Evolutionary conservation across 768 basidiomycete species (phyloP).

Genomic region (Pisolithus albus): DNA sequence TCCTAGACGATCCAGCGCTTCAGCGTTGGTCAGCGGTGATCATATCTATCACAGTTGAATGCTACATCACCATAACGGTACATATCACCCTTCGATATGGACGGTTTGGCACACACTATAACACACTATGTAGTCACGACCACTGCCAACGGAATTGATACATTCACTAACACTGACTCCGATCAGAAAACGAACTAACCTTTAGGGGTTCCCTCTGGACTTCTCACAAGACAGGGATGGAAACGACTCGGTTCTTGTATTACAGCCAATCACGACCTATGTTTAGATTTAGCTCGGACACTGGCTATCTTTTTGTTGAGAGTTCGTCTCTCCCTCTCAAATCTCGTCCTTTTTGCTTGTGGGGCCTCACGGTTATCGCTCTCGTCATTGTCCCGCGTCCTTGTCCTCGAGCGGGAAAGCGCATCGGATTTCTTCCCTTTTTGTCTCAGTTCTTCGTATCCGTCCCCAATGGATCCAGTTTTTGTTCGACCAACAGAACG

Average conservation of each 20-base stretch:
- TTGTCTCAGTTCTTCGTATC: constrained; percentile 74
- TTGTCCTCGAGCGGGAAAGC: constrained; percentile 50
- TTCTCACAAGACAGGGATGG: too few relatives aligned
- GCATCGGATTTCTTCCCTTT: constrained; percentile 58
- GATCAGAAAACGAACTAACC: too few relatives aligned
- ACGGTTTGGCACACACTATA: too few relatives aligned
- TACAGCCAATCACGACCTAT: not conserved
- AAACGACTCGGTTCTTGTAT: too few relatives aligned
- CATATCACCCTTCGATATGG: too few relatives aligned
- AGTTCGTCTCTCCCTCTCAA: constrained; percentile 37
- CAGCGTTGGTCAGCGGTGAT: too few relatives aligned
- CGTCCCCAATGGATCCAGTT: constrained; percentile 48
- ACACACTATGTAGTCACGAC: too few relatives aligned
- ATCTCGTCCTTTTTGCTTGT: constrained; percentile 33
- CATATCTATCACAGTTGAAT: not conserved
- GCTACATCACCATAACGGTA: too few relatives aligned
- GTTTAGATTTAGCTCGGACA: constrained; percentile 9
- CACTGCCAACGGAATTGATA: too few relatives aligned
- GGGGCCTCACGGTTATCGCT: constrained; percentile 26
- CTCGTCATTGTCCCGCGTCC: constrained; percentile 22
- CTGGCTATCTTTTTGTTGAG: constrained; percentile 26
- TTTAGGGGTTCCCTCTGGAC: too few relatives aligned
- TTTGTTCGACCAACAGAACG: constrained; percentile 46
- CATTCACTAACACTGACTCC: too few relatives aligned
- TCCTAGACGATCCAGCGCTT: too few relatives aligned